Evolutionary conservation across 768 basidiomycete species (phyloP).

Genomic region (Mycena metata): DNA sequence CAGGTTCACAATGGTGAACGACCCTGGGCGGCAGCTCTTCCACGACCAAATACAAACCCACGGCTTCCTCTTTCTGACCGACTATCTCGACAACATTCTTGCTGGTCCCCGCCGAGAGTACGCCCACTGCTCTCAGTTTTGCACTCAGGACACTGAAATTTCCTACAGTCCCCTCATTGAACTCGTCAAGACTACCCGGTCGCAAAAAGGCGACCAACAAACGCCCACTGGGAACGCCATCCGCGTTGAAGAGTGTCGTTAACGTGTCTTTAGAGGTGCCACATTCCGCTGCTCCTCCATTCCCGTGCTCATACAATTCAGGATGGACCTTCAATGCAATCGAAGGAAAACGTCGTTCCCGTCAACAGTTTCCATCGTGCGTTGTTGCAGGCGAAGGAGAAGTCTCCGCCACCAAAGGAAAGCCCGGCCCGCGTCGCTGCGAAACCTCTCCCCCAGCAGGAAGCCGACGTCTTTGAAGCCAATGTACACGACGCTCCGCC

Average conservation of each 20-base stretch:
- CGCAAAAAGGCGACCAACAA: slow-evolving; percentile 72
- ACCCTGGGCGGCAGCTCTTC: slow-evolving; percentile 78
- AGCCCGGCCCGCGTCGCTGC: too few species aligned
- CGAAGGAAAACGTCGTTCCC: slow-evolving; percentile 57
- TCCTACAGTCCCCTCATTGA: slow-evolving; percentile 77
- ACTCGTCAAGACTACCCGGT: slow-evolving; percentile 86
- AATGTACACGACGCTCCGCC: not conserved
- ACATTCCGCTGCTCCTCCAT: slow-evolving; percentile 1
- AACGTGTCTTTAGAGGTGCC: slow-evolving; percentile 63
- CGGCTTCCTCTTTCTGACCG: slow-evolving; percentile 84
- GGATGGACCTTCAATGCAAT: slow-evolving; percentile 50
- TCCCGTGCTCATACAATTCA: slow-evolving; percentile 35
- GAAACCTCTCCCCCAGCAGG: slow-evolving; percentile 7
- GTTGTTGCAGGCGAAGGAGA: slow-evolving; percentile 52
- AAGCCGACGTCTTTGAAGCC: not conserved
- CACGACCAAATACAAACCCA: slow-evolving; percentile 81
- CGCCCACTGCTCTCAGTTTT: slow-evolving; percentile 35
- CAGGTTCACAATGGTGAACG: slow-evolving; percentile 76
- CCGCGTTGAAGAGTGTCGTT: slow-evolving; percentile 59
- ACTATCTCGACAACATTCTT: slow-evolving; percentile 82
- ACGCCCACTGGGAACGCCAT: slow-evolving; percentile 60
- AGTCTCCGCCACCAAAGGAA: slow-evolving; percentile 15
- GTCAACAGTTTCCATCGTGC: slow-evolving; percentile 63
- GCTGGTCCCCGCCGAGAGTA: slow-evolving; percentile 78
- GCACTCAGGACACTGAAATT: slow-evolving; percentile 5